These are phyloP conservation scores for Limnomonas spitsbergensis DNA, from an alignment of 139 green algal species.

Conservation along the genomic window DNA sequence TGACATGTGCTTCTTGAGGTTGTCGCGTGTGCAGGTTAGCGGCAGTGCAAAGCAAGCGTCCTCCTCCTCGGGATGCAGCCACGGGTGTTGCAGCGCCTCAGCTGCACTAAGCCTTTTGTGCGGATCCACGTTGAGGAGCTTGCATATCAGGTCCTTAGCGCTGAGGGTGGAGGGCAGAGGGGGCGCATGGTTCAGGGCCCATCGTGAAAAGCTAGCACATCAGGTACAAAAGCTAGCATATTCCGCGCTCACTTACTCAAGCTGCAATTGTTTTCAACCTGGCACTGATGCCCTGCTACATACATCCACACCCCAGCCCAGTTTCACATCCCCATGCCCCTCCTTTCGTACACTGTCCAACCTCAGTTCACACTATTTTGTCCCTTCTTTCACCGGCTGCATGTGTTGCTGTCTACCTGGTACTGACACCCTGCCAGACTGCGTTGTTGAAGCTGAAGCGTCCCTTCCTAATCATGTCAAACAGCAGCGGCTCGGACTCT, in stretches of 20 bases:
- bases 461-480: constrained; percentile 79
- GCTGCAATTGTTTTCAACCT: no score
- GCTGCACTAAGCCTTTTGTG: constrained; percentile 58
- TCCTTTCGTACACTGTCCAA: no score
- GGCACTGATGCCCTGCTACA: no score
- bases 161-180: neutral
- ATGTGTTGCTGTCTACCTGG: no score
- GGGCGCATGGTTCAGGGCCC: no score
- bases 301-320: no score
- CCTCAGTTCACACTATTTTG: no score
- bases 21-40: neutral
- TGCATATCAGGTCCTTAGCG: constrained; percentile 67
- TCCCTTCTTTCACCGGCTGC: no score
- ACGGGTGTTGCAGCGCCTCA: constrained; percentile 70
- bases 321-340: no score
- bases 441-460: constrained; percentile 76
- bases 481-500: constrained; percentile 84
- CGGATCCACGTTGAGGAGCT: constrained; percentile 65
- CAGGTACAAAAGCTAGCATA: no score
- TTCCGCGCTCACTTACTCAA: no score
- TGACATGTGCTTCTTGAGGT: constrained; percentile 19
- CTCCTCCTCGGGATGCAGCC: constrained; percentile 36
- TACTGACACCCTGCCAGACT: constrained; percentile 75
- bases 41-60: neutral
- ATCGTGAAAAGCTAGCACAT: no score